Base-by-base conservation (phyloP, 495 filamentous ascomycete species). In the Entonaema liquescens region DNA sequence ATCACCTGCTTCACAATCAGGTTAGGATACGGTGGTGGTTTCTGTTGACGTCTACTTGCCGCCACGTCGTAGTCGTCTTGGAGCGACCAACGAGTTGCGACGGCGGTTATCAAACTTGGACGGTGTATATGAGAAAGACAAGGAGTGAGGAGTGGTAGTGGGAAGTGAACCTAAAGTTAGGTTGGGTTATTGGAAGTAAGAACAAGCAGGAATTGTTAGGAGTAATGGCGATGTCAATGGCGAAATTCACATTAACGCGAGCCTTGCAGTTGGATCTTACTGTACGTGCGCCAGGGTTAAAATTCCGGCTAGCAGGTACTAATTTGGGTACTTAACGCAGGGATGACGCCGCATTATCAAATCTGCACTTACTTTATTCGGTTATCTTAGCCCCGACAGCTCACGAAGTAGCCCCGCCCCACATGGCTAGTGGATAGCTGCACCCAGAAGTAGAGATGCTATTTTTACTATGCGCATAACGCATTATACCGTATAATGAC, bases 311-410 rank as follows among this genome's bases (percentile, higher is more conserved):
- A 13, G 3, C 5, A 35, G 53, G 53, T 35, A 56, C 29, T 33
- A 11, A 9, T 9, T 9, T 33, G 31, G 31, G 35, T 53, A 29
- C 49, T 53, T 53, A 53, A 2, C 7, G 53, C 53, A 71, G 29
- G 57, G 68, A 67, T 71, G 68, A 71, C 68, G 68, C 62, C 58
- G 50, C 57, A 71, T 58, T 62, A 61, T 36, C 36, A 28, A 56
- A 31, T 21, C n/a, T 33, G 21, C 29, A 1, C 19, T 52, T 31
- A 40, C 5, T 53, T 29, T 28, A 50, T 53, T 28, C 13, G 15
- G 11, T 21, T 38, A 53, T 53, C 56, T 66, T 21, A 67, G 44
- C 47, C 26, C 56, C 47, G 64, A 25, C 12, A 13, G 12, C 13
- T 47, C 15, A 35, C 31, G 19, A 49, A 38, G 38, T 36, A 44